These are phyloP conservation scores for Choricystis sp. DNA, from an alignment of 139 green algal species.

Conservation along the genomic window DNA sequence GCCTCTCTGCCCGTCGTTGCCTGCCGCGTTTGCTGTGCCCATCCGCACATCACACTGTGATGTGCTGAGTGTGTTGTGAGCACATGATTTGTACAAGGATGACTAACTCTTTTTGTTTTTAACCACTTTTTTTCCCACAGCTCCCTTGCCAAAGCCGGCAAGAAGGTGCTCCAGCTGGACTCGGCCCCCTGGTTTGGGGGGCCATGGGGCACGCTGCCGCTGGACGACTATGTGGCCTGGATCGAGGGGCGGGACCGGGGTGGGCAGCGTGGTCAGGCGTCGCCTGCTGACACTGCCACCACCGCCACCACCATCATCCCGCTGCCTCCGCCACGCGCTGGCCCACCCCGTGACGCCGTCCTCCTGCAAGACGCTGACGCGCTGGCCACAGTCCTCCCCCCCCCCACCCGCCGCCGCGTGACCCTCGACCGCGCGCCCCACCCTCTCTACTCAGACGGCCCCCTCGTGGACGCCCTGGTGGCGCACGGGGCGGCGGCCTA, in stretches of 20 bases:
- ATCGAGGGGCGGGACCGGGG: neutral
- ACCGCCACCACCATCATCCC: neutral
- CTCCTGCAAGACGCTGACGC: neutral
- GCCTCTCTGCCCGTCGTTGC: neutral
- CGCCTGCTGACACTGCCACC: neutral
- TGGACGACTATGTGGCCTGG: slow-evolving; percentile 13
- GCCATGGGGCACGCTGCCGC: slow-evolving; percentile 35
- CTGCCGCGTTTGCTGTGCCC: neutral
- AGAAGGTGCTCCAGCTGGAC: slow-evolving; percentile 71
- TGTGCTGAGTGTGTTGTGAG: too few relatives aligned
- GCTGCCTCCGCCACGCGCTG: neutral
- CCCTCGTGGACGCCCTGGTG: slow-evolving; percentile 55
- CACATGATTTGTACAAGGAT: neutral
- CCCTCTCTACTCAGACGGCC: slow-evolving; percentile 51
- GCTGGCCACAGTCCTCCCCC: neutral
- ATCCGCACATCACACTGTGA: neutral
- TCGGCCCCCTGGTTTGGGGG: slow-evolving; percentile 46
- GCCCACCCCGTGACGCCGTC: neutral
- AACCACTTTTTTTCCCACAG: slow-evolving; percentile 16
- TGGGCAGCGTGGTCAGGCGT: neutral
- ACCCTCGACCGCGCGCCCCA: slow-evolving; percentile 16
- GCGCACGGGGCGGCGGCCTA: slow-evolving; percentile 57
- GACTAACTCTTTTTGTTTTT: slow-evolving; percentile 1
- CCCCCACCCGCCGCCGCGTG: neutral
- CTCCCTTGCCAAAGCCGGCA: slow-evolving; percentile 38